Base-by-base conservation (phyloP, 306 rosid species). In the Pyrus pyrifolia region DNA sequence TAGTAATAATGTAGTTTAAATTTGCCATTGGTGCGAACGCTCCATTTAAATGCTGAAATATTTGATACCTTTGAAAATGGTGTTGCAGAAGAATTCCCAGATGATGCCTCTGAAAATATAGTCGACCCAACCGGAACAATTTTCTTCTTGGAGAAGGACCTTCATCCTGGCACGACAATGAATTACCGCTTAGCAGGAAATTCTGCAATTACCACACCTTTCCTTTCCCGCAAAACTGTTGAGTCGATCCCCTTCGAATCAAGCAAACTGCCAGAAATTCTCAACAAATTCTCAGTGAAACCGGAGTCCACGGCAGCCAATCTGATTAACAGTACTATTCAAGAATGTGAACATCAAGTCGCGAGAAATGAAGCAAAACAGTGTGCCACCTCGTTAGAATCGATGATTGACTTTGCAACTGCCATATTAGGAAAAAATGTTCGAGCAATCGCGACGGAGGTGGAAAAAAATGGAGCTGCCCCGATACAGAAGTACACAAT, bases 341-440 rank as follows among this genome's bases (percentile, higher is more conserved):
- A 80, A 14, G 86, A 85, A 13, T 93, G 98, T 17, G 95, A 89
- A 78, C 53, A 14, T 49, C 53, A 71, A 72, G 0, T 33, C 57
- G 0, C 78, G 0, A 65, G 21, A 59, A 93, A 91, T 0, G 94
- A 90, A 69, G 90, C 88, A 19, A 88, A 85, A 63, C 86, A 81
- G 3, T 91, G 96, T 29, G 94, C 95, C 30, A 90, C 91, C 23
- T 93, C 93, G 2, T 74, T 93, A 2, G 98, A 93, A 55, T 88
- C 95, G 0, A 89, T 93, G 97, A 75, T 57, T 49, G 53, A 49
- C 19, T 49, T 49, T 49, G 53, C 53, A 6, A 4, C 53, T 19
- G 4, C 53, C 19, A 19, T 67, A 80, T 87, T 93, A 0, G 96
- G 78, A 53, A 61, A 82, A 0, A 85, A 49, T 49, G 53, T 86